phyloP scores from a whole-genome alignment of 169 alveolate species.

The Toxoplasma gondii region DNA sequence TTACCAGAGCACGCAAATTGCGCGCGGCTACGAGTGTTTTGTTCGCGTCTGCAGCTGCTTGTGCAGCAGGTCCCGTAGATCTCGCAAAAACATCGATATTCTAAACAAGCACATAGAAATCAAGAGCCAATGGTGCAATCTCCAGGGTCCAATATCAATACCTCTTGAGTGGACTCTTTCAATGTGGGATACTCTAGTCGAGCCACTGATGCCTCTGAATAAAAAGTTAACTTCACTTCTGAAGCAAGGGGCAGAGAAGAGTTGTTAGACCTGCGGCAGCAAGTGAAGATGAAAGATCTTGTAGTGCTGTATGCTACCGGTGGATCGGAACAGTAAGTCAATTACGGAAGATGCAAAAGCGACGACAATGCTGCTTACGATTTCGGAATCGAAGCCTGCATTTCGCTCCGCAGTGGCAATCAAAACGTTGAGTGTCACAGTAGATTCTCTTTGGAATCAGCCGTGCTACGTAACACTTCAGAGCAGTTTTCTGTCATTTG shows the following conservation, averaged over 20 bases:
- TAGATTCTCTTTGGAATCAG: not conserved
- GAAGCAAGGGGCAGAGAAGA: not conserved
- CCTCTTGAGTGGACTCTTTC: not conserved
- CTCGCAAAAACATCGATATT: not conserved
- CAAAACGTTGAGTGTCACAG: not conserved
- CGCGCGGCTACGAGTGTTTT: not conserved
- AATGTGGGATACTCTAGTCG: not conserved
- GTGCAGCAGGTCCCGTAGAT: not conserved
- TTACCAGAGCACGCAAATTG: not conserved
- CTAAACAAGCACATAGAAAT: not conserved
- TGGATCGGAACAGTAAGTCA: not conserved
- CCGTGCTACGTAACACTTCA: not conserved
- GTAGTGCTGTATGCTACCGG: slow-evolving; percentile 1
- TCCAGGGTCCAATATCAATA: not conserved
- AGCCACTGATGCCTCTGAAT: not conserved
- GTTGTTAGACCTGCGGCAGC: not conserved
- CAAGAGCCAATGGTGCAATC: not conserved
- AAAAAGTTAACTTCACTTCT: not conserved
- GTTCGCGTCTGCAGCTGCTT: not conserved
- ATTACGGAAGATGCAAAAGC: not conserved
- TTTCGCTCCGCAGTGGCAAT: not conserved
- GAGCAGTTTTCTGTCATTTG: not conserved
- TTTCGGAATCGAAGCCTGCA: not conserved
- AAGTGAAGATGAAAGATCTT: not conserved
- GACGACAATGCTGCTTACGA: not conserved